Evolutionary conservation across 148 eudicot genomes (phyloP).

Genomic region (Polygonum maritimum): DNA sequence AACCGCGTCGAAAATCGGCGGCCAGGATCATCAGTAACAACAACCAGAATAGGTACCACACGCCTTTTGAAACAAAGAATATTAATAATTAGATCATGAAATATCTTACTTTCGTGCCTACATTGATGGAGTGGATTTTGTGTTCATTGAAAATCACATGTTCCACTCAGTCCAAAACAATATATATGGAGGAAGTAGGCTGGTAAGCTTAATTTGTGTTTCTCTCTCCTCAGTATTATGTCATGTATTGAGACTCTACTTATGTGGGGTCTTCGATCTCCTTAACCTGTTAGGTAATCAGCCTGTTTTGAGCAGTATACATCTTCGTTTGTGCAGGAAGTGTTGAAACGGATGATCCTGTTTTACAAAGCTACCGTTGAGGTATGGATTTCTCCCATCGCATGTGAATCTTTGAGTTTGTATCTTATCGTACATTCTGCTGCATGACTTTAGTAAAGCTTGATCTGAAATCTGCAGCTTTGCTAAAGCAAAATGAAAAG

Average conservation of each 20-base stretch:
- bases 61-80: not conserved
- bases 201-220: slow-evolving; percentile 46
- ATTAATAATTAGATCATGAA: slow-evolving; percentile 52
- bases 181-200: slow-evolving; percentile 80
- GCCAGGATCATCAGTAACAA: no score
- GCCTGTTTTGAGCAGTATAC: no score
- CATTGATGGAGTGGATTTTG: slow-evolving; percentile 93
- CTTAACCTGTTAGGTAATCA: no score
- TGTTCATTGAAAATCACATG: slow-evolving; percentile 64
- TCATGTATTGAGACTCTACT: no score
- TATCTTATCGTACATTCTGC: not conserved
- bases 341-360: slow-evolving; percentile 80
- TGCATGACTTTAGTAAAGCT: not conserved
- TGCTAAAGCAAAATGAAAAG: not conserved
- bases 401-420: not conserved
- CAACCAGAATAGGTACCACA: not conserved
- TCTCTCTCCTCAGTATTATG: no score
- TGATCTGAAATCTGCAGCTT: not conserved
- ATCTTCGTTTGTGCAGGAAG: slow-evolving; percentile 56
- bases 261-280: no score
- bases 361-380: slow-evolving; percentile 97
- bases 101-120: slow-evolving; percentile 72
- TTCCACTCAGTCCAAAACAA: slow-evolving; percentile 53
- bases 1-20: no score
- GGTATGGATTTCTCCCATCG: slow-evolving; percentile 51